Conservation (phyloP, 331 rosid species). For the Dryas integrifolia region DNA sequence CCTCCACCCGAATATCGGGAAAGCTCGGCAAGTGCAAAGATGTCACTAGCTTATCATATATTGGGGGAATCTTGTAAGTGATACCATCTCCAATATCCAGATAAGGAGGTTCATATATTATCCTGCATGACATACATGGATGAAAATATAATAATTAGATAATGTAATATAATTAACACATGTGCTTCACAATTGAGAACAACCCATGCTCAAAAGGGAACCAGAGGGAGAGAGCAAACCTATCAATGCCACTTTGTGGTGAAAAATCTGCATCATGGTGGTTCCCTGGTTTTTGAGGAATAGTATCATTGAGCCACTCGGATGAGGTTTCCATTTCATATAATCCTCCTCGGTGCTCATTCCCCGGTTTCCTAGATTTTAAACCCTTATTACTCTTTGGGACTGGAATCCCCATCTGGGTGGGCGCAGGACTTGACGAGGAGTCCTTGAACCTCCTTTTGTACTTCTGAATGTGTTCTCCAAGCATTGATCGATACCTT, state of each 20-base stretch:
- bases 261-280: constrained; percentile 46
- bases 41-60: constrained; percentile 74
- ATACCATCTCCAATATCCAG: constrained; percentile 87
- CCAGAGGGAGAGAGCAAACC: constrained; percentile 50
- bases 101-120: constrained; percentile 76
- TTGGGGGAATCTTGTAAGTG: constrained; percentile 79
- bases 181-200: constrained; percentile 11
- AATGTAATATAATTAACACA: not conserved
- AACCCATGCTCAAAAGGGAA: constrained; percentile 19
- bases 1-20: constrained; percentile 79
- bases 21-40: constrained; percentile 75
- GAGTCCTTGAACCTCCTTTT: constrained; percentile 83
- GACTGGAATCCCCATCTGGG: constrained; percentile 42
- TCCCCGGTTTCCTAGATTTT: constrained; percentile 60
- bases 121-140: constrained; percentile 48
- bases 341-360: constrained; percentile 53
- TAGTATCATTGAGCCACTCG: constrained; percentile 66
- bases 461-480: constrained; percentile 86
- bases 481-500: constrained; percentile 84
- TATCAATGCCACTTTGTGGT: constrained; percentile 42
- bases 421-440: constrained; percentile 53
- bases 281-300: constrained; percentile 54
- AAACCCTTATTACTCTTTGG: constrained; percentile 43
- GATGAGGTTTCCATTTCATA: constrained; percentile 54
- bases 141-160: constrained; percentile 7